phyloP scores from a whole-genome alignment of 2,329 filamentous ascomycete species.

The Exophiala aquamarina region DNA sequence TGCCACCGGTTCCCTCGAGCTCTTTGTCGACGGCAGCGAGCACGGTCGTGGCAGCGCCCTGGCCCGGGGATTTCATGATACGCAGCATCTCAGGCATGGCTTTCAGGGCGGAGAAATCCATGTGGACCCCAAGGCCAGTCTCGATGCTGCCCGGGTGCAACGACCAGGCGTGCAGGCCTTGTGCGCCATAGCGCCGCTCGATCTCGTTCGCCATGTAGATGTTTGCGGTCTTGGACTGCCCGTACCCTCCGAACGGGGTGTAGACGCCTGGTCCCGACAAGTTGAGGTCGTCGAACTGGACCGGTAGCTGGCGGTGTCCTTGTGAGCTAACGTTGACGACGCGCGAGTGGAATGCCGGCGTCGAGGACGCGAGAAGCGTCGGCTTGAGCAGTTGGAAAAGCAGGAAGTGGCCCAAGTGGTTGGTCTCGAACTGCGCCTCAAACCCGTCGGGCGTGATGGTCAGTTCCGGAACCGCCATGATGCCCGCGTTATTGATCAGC shows the following conservation, averaged over 20 bases:
- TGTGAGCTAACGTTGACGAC: slow-evolving; percentile 47
- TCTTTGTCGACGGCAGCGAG: slow-evolving; percentile 31
- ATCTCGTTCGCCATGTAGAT: slow-evolving; percentile 52
- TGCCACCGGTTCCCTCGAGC: slow-evolving; percentile 30
- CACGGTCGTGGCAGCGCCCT: slow-evolving; percentile 38
- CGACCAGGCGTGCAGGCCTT: slow-evolving; percentile 44
- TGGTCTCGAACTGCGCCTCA: slow-evolving; percentile 54
- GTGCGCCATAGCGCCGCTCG: slow-evolving; percentile 46
- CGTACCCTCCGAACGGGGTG: slow-evolving; percentile 41
- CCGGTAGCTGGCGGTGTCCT: slow-evolving; percentile 40
- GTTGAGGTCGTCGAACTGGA: slow-evolving; percentile 42
- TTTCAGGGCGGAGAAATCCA: slow-evolving; percentile 22
- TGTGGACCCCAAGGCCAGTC: slow-evolving; percentile 29
- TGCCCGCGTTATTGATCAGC: slow-evolving; percentile 47
- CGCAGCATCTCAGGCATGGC: slow-evolving; percentile 17
- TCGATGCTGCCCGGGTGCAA: slow-evolving; percentile 50
- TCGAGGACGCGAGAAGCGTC: slow-evolving; percentile 41
- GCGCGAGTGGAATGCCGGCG: slow-evolving; percentile 41
- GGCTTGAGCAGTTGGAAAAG: slow-evolving; percentile 52
- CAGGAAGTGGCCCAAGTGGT: slow-evolving; percentile 57
- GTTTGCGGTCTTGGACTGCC: slow-evolving; percentile 51
- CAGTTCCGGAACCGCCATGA: slow-evolving; percentile 43
- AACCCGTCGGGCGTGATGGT: slow-evolving; percentile 45
- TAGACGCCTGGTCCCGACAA: slow-evolving; percentile 37
- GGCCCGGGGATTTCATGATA: slow-evolving; percentile 34